These are phyloP conservation scores for Pseudonitzschia multiseries DNA, from an alignment of 108 stramenopile genomes.

Conservation along the genomic window DNA sequence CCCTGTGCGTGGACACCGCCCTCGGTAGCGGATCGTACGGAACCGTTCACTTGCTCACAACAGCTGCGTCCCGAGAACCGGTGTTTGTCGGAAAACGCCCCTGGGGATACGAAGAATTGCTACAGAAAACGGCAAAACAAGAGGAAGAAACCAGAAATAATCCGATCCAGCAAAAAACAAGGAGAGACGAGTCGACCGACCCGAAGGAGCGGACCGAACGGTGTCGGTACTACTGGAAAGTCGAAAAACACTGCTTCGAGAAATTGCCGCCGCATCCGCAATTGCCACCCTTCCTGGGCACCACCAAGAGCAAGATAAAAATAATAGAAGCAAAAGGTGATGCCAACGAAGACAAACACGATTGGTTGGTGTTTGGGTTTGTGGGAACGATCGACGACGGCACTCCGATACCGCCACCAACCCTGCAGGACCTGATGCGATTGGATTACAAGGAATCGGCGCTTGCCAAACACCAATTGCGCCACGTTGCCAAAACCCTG, in stretches of 20 bases:
- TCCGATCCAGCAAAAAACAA: neutral
- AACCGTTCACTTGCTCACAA: constrained; percentile 62
- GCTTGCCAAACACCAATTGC: constrained; percentile 31
- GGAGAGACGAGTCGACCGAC: constrained; percentile 22
- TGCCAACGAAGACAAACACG: constrained; percentile 5
- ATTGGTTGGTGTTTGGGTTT: constrained; percentile 70
- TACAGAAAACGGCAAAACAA: constrained; percentile 18
- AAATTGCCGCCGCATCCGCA: constrained; percentile 44
- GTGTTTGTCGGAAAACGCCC: constrained; percentile 67
- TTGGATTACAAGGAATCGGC: constrained; percentile 25
- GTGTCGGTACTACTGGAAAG: constrained; percentile 70
- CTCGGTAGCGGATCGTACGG: constrained; percentile 65
- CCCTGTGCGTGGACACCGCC: constrained; percentile 26
- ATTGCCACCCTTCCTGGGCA: constrained; percentile 37
- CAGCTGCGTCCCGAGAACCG: constrained; percentile 25
- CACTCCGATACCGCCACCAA: constrained; percentile 32
- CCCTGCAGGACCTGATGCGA: constrained; percentile 62
- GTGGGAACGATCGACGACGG: constrained; percentile 18
- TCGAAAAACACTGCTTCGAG: constrained; percentile 68
- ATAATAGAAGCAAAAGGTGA: neutral
- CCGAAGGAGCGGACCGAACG: constrained; percentile 40
- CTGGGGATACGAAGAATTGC: constrained; percentile 61
- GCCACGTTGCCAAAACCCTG: constrained; percentile 51
- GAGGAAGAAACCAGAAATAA: constrained; percentile 3
- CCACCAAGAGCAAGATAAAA: neutral